phyloP scores from a whole-genome alignment of 2,329 filamentous ascomycete genomes.

The Ascochyta fabae region DNA sequence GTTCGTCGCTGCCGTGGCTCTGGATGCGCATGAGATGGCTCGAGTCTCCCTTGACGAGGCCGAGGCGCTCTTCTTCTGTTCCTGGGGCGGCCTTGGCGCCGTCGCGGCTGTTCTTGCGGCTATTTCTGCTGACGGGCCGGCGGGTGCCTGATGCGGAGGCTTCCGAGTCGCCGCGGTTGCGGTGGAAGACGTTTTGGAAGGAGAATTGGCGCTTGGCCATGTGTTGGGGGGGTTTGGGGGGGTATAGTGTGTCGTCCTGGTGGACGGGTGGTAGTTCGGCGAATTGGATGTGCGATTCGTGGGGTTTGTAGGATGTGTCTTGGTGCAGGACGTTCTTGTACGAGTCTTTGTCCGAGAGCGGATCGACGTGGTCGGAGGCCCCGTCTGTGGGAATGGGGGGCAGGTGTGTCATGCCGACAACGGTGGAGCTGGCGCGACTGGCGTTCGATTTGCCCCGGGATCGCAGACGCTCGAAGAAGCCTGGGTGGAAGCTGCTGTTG shows the following conservation, averaged over 20 bases:
- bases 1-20: slow-evolving; percentile 30
- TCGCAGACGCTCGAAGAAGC: slow-evolving; percentile 53
- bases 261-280: slow-evolving; percentile 42
- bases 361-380: slow-evolving; percentile 27
- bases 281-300: slow-evolving; percentile 53
- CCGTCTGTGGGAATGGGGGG: slow-evolving; percentile 31
- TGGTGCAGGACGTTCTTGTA: slow-evolving; percentile 55
- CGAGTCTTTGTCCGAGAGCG: slow-evolving; percentile 50
- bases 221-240: slow-evolving; percentile 66
- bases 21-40: slow-evolving; percentile 36
- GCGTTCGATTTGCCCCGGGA: slow-evolving; percentile 45
- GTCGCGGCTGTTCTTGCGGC: slow-evolving; percentile 43
- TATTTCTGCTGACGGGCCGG: slow-evolving; percentile 37
- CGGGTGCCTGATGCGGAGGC: slow-evolving; percentile 26
- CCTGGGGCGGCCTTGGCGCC: slow-evolving; percentile 49
- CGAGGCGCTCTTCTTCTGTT: slow-evolving; percentile 83
- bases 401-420: slow-evolving; percentile 33
- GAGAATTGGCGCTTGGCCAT: slow-evolving; percentile 79
- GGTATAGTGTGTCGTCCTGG: slow-evolving; percentile 53
- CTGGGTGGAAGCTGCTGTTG: slow-evolving; percentile 52
- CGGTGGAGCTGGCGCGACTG: slow-evolving; percentile 25
- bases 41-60: slow-evolving; percentile 79
- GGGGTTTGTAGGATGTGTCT: slow-evolving; percentile 55
- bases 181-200: slow-evolving; percentile 83
- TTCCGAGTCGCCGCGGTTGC: slow-evolving; percentile 47